These are phyloP conservation scores for Candida albicans DNA, from an alignment of 1,139 yeast genomes.

Conservation along the genomic window DNA sequence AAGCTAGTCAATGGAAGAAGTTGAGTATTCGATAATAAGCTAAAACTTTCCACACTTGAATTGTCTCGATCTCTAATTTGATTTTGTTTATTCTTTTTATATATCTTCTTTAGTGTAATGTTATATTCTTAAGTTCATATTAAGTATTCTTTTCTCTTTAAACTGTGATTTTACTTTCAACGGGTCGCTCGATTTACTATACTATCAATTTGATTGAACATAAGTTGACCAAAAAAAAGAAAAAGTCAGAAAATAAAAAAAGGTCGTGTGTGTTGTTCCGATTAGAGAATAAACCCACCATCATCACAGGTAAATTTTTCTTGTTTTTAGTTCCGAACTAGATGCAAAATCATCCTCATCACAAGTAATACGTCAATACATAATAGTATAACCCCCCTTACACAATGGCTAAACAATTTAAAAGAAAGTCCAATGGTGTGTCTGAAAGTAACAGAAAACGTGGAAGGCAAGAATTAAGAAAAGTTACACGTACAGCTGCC, in stretches of 20 bases:
- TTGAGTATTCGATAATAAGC: no score
- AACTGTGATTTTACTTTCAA: neutral
- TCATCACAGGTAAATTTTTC: slow-evolving; percentile 1
- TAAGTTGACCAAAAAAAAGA: neutral
- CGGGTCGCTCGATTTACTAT: slow-evolving; percentile 3
- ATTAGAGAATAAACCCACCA: neutral
- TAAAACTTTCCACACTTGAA: no score
- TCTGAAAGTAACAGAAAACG: slow-evolving; percentile 27
- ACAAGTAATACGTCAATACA: no score
- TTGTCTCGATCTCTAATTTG: no score
- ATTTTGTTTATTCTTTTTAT: neutral
- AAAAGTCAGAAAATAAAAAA: neutral
- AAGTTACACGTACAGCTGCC: slow-evolving; percentile 55
- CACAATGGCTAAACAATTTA: slow-evolving; percentile 13
- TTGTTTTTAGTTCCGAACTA: neutral
- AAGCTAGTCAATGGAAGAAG: no score
- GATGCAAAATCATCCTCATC: slow-evolving; percentile 7
- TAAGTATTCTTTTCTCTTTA: neutral
- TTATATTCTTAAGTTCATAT: slow-evolving; percentile 3
- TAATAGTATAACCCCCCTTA: no score
- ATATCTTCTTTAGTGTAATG: neutral
- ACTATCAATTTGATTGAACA: neutral
- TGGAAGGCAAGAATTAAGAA: slow-evolving; percentile 62
- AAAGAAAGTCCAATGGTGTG: slow-evolving; percentile 8
- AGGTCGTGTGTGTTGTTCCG: slow-evolving; percentile 5